A percentile compares a stretch with the other conserved stretches of the same genome.
Conservation (phyloP, 2,329 filamentous ascomycete species). For the Xylariaceae sp. region DNA sequence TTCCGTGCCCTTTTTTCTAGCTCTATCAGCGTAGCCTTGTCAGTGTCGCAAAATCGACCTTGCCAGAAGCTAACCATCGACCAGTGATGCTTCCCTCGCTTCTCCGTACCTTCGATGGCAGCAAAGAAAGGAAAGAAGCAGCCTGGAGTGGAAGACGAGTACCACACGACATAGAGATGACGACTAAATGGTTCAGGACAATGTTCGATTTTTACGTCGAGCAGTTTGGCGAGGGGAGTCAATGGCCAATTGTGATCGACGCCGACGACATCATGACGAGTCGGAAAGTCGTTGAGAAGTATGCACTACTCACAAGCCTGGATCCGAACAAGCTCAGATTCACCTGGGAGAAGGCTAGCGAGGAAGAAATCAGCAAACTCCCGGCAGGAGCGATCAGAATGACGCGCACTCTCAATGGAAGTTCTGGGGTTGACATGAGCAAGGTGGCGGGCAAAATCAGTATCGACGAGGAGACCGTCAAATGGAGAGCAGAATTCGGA, state of each 20-base stretch:
- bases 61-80: too few species aligned
- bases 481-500: slow-evolving; percentile 17
- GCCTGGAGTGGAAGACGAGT: slow-evolving; percentile 5
- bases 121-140: slow-evolving; percentile 7
- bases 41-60: too few species aligned
- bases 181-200: slow-evolving; percentile 8
- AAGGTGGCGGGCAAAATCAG: slow-evolving; percentile 15
- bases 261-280: slow-evolving; percentile 16
- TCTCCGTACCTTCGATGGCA: slow-evolving; percentile 10
- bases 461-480: slow-evolving; percentile 13
- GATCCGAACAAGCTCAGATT: slow-evolving; percentile 11
- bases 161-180: slow-evolving; percentile 10
- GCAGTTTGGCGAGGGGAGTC: slow-evolving; percentile 7
- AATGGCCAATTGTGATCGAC: slow-evolving; percentile 16
- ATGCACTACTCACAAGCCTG: slow-evolving; percentile 11
- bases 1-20: too few species aligned
- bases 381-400: slow-evolving; percentile 1
- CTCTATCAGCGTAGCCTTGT: too few species aligned
- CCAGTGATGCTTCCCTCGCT: slow-evolving; percentile 13
- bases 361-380: slow-evolving; percentile 6
- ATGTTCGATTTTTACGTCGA: slow-evolving; percentile 12
- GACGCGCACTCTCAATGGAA: slow-evolving; percentile 10
- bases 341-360: slow-evolving; percentile 13
- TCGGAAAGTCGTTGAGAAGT: slow-evolving; percentile 14
- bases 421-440: slow-evolving; percentile 8